Conservation (phyloP, 2,329 filamentous ascomycete genomes). For the Ascochyta fabae region DNA sequence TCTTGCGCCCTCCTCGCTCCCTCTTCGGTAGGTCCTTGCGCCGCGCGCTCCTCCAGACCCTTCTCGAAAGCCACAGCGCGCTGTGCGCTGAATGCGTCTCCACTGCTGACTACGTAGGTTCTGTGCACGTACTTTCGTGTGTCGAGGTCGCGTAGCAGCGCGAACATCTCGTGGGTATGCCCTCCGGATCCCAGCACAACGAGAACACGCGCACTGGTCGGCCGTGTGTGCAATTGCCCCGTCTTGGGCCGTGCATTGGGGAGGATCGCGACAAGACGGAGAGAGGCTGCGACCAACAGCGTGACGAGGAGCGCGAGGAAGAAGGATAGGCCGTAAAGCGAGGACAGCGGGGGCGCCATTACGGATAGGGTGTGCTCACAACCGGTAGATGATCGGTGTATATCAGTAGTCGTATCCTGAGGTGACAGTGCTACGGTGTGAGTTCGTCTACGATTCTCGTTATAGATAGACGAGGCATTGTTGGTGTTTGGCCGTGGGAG, state of each 20-base stretch:
- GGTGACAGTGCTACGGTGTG: neutral
- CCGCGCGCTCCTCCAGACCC: slow-evolving; percentile 31
- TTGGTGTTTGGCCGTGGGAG: neutral
- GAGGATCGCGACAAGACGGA: slow-evolving; percentile 52
- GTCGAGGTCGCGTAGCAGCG: slow-evolving; percentile 71
- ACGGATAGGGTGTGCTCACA: slow-evolving; percentile 7
- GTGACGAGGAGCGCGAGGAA: slow-evolving; percentile 44
- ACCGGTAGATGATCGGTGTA: neutral
- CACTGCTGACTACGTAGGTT: slow-evolving; percentile 81
- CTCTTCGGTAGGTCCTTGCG: slow-evolving; percentile 1
- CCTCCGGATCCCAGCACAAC: slow-evolving; percentile 91
- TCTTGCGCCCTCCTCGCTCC: neutral
- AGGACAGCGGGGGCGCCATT: slow-evolving; percentile 29
- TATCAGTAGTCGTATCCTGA: neutral
- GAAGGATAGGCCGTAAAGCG: slow-evolving; percentile 37
- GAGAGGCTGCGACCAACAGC: slow-evolving; percentile 40
- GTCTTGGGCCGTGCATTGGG: slow-evolving; percentile 36
- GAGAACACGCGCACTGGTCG: slow-evolving; percentile 65
- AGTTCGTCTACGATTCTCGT: neutral
- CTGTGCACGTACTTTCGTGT: slow-evolving; percentile 63
- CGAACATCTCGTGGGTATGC: slow-evolving; percentile 93
- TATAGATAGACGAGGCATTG: neutral
- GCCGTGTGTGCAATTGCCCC: slow-evolving; percentile 29
- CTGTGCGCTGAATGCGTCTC: slow-evolving; percentile 73
- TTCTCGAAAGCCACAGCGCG: slow-evolving; percentile 70